Evolutionary conservation across 2,329 filamentous ascomycete species (phyloP).

Genomic region (Aspergillus brunneoviolaceus): DNA sequence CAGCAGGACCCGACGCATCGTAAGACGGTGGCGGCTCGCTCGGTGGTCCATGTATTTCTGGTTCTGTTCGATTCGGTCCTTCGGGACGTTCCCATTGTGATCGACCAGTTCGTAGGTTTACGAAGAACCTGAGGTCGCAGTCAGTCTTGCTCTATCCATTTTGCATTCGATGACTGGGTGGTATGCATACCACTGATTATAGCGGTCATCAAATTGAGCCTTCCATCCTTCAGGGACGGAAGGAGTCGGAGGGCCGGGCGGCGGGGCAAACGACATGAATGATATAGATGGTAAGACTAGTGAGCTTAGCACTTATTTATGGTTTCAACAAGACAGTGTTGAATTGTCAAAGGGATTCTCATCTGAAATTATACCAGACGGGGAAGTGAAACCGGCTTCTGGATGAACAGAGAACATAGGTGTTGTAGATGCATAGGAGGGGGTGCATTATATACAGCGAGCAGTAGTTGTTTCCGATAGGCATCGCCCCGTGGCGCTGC

Average conservation of each 20-base stretch:
- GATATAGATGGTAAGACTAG: not conserved
- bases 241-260: conserved; percentile 56
- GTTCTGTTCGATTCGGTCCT: conserved; percentile 55
- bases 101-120: conserved; percentile 82
- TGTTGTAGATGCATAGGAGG: not conserved
- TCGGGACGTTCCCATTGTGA: conserved; percentile 89
- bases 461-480: not conserved
- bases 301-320: not conserved
- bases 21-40: conserved; percentile 52
- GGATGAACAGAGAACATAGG: not conserved
- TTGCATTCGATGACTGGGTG: not conserved
- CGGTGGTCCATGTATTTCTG: conserved; percentile 40
- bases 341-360: not conserved
- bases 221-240: conserved; percentile 77
- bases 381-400: too few relatives aligned
- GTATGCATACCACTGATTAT: conserved; percentile 70
- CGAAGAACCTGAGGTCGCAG: conserved; percentile 69
- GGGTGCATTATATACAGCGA: not conserved
- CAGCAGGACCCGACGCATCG: conserved; percentile 56
- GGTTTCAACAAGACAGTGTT: not conserved
- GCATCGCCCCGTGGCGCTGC: conserved; percentile 21
- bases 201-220: conserved; percentile 81
- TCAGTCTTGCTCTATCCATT: not conserved
- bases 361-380: too few relatives aligned
- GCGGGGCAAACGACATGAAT: conserved; percentile 43